Percentiles rank a stretch among this genome's conserved stretches.
Conservation (phyloP, 1,284 basidiomycete species). For the Ustilago curta region DNA sequence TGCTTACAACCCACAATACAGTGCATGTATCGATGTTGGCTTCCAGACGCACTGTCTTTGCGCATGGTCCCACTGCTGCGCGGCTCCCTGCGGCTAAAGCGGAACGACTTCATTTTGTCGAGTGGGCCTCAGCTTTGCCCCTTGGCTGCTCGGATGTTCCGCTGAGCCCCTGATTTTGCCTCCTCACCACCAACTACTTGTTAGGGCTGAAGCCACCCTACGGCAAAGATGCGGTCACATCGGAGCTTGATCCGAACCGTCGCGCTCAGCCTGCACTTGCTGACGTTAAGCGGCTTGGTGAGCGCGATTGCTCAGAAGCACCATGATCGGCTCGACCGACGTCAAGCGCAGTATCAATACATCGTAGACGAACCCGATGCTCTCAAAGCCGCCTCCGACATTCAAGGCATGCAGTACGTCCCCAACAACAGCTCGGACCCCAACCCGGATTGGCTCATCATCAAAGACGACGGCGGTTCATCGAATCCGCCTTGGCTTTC, state of each 20-base stretch:
- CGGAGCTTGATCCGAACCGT: neutral
- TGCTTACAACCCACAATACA: neutral
- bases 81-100: neutral
- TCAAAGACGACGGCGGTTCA: constrained; percentile 38
- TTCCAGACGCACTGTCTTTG: constrained; percentile 2
- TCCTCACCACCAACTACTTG: neutral
- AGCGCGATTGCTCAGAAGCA: neutral
- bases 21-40: neutral
- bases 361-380: constrained; percentile 50
- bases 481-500: constrained; percentile 40
- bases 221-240: neutral
- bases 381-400: constrained; percentile 43
- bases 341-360: constrained; percentile 44
- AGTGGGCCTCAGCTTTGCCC: no score
- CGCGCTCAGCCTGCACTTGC: neutral
- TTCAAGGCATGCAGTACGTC: constrained; percentile 38
- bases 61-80: constrained; percentile 10
- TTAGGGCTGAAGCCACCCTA: neutral
- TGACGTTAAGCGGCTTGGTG: neutral
- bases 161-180: neutral
- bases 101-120: neutral
- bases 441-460: constrained; percentile 35
- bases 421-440: constrained; percentile 34
- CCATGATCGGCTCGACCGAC: constrained; percentile 4
- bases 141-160: neutral